Conservation (phyloP, 805 yeast species). For the Metschnikowia noctiluminum region DNA sequence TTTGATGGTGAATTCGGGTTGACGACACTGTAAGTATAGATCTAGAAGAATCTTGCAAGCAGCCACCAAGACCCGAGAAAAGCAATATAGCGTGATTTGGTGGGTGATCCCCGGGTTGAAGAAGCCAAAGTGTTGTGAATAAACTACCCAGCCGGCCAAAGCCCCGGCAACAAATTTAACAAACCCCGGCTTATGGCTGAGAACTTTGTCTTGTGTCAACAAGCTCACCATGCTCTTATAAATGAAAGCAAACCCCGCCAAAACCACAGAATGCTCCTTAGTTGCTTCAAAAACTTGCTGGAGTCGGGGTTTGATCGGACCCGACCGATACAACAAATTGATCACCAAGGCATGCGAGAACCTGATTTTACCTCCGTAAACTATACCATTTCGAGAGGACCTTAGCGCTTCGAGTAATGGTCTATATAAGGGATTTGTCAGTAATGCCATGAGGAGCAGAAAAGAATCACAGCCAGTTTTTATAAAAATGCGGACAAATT, state of each 20-base stretch:
- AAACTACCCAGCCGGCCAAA: slow-evolving; percentile 41
- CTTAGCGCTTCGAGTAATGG: slow-evolving; percentile 34
- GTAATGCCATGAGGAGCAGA: slow-evolving; percentile 14
- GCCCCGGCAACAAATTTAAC: slow-evolving; percentile 39
- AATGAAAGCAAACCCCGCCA: slow-evolving; percentile 54
- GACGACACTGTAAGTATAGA: slow-evolving; percentile 32
- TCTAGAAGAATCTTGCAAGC: slow-evolving; percentile 50
- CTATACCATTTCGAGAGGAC: slow-evolving; percentile 46
- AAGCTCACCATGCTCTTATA: slow-evolving; percentile 42
- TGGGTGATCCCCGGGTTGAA: slow-evolving; percentile 55
- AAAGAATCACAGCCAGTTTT: background rate
- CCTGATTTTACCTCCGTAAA: slow-evolving; percentile 60
- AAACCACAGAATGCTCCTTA: slow-evolving; percentile 50
- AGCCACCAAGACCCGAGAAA: slow-evolving; percentile 65
- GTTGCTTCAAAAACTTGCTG: slow-evolving; percentile 50
- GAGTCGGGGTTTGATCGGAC: slow-evolving; percentile 45
- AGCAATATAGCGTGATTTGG: slow-evolving; percentile 71
- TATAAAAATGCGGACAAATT: too few species aligned
- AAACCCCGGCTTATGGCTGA: slow-evolving; percentile 31
- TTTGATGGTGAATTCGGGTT: slow-evolving; percentile 28
- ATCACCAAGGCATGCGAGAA: slow-evolving; percentile 65
- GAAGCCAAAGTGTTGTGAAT: slow-evolving; percentile 41
- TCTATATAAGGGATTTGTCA: slow-evolving; percentile 23
- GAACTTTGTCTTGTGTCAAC: slow-evolving; percentile 28
- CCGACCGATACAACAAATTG: slow-evolving; percentile 52